Base-by-base conservation (phyloP, 306 rosid genomes). In the Boehmeria nivea region DNA sequence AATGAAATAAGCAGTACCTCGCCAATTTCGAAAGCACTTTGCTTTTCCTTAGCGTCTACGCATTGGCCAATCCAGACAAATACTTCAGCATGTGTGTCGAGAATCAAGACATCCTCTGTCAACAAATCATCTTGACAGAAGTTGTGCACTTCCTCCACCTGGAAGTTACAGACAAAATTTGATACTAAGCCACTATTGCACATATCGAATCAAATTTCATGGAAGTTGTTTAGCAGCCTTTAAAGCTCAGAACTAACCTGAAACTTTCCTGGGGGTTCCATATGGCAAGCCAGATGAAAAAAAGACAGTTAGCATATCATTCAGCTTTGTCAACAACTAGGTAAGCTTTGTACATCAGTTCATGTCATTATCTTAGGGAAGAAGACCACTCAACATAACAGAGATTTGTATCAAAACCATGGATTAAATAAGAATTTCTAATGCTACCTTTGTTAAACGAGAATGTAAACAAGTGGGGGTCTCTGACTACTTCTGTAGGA, bases 31-130 rank as follows among this genome's bases (percentile, higher is more conserved):
- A 83, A 78, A 79, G 77, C 83, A 73, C 66, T 87, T 77, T 83
- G 95, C 69, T 85, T 93, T 75, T 87, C 99, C 75, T 83, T 93
- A 6, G 80, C 51, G 59, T 87, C 99, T 66, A 85, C 96, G 43
- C 67, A 83, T 46, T 87, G 95, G 46, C 99, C 99, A 71, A 93
- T 77, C 99, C 99, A 93, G 64, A 93, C 73, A 76, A 93, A 83
- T 61, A 93, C 94, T 85, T 93, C 99, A n/a, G 88, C 96, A 62
- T 87, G 96, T 0, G 99, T 87, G 71, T 93, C 95, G 40, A 93
- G 96, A 57, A 93, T 76, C 70, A 93, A 81, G 63, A 85, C 76
- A 76, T 93, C 99, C 76, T 93, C 96, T 2, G 96, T 81, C 72
- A 93, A 65, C 69, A 87, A 73, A 85, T 93, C 99, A 74, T 93